A percentile compares a stretch with the other conserved stretches of the same genome.
Evolutionary conservation across 2,329 filamentous ascomycete genomes (phyloP).

Genomic region (Hymenotorrendiella dingleyae): DNA sequence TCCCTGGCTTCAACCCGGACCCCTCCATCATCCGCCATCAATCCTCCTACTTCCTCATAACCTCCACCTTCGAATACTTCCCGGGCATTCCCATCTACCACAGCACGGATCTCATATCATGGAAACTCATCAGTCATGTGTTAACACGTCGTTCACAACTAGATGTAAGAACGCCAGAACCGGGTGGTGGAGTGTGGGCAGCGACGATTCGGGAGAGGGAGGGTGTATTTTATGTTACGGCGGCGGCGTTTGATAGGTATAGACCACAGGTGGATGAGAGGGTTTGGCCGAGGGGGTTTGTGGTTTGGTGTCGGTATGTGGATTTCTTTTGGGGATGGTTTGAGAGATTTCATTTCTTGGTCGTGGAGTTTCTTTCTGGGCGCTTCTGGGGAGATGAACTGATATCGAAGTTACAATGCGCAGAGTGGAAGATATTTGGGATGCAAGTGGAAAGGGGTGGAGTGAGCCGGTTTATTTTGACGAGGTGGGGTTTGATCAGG

Average conservation of each 20-base stretch:
- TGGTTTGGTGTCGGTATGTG: too few relatives aligned
- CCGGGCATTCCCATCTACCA: constrained; percentile 57
- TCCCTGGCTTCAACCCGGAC: constrained; percentile 53
- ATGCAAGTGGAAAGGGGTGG: constrained; percentile 57
- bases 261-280: constrained; percentile 35
- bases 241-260: constrained; percentile 2
- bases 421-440: constrained; percentile 42
- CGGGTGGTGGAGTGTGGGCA: constrained; percentile 45
- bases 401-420: too few relatives aligned
- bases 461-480: constrained; percentile 55
- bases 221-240: constrained; percentile 33
- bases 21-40: constrained; percentile 43
- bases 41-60: constrained; percentile 51
- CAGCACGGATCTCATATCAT: constrained; percentile 46
- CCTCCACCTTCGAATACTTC: constrained; percentile 57
- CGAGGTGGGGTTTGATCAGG: constrained; percentile 54
- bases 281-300: constrained; percentile 39
- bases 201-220: constrained; percentile 5
- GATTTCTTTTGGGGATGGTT: too few relatives aligned
- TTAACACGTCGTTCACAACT: constrained; percentile 32
- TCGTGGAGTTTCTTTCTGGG: too few relatives aligned
- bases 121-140: constrained; percentile 47
- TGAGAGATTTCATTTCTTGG: too few relatives aligned
- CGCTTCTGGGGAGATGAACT: too few relatives aligned
- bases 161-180: constrained; percentile 45